Percentiles rank a stretch among this genome's conserved stretches.
These are phyloP conservation scores for Amaranthus tricolor DNA, from an alignment of 179 eudicot species.

Conservation along the genomic window DNA sequence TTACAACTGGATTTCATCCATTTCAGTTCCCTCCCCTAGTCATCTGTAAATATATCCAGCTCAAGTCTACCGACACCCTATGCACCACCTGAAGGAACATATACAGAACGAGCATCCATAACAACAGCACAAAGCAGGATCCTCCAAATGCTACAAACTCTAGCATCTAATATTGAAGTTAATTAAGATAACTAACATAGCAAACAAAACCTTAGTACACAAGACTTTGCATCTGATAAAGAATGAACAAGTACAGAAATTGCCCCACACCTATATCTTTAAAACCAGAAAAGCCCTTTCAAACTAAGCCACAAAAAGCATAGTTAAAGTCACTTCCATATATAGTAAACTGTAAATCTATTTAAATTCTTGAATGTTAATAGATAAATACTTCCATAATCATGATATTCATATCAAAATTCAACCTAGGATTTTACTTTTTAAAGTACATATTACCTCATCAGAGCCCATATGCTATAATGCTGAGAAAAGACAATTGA, in stretches of 20 bases:
- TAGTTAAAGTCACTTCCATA: conserved; percentile 12
- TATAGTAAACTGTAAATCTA: conserved; percentile 2
- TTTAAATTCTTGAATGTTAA: not conserved
- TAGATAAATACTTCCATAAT: not conserved
- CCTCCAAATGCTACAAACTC: not conserved
- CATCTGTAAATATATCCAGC: not conserved
- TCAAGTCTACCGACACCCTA: not conserved
- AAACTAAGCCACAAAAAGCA: conserved; percentile 9
- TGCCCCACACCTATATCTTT: conserved; percentile 13
- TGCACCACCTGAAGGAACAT: not conserved
- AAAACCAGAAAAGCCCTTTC: conserved; percentile 1
- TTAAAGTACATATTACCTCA: conserved; percentile 15
- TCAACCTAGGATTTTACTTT: conserved; percentile 2
- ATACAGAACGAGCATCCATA: not conserved
- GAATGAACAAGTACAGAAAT: conserved; percentile 10
- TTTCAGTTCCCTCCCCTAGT: not conserved
- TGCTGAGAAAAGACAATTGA: conserved; percentile 11
- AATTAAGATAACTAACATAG: not conserved
- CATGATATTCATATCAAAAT: conserved; percentile 8
- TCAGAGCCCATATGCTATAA: conserved; percentile 14
- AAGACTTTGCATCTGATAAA: not conserved
- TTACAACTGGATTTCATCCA: not conserved
- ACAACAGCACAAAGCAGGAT: not conserved
- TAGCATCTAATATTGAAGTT: not conserved
- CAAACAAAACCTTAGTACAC: not conserved